Base-by-base conservation (phyloP, 2,329 filamentous ascomycete species). In the Botrytis galanthina region DNA sequence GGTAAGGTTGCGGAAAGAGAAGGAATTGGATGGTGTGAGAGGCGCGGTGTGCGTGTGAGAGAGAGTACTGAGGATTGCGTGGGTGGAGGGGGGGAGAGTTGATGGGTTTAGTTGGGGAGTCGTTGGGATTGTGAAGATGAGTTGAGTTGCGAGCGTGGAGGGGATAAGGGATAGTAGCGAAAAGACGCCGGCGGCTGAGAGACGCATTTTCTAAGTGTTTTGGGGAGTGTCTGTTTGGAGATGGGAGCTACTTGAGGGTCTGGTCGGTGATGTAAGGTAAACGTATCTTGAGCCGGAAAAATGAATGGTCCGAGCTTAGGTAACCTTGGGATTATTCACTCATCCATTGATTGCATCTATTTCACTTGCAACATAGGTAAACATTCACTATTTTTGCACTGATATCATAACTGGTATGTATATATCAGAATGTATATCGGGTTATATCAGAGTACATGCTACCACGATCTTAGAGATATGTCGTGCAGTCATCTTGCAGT, bases 1-100 rank as follows among this genome's bases (percentile, higher is more conserved):
- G 8, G 88, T 87, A 70, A 97, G 86, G 78, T 94, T 90, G 77
- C 83, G 84, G 85, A 98, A 97, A 75, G 89, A 86, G 80, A 98
- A 94, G 37, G 89, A 90, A 81, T 93, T 92, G 78, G 86, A 83
- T 59, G 87, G 84, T 20, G 91, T 90, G 16, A 97, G 84, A 16
- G 91, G 90, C 20, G 92, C 90, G 39, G 87, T 84, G 74, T 87
- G 80, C 57, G 82, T 81, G 16, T 82, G 83, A 29, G 84, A 84
- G 60, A 83, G 81, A 7, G 88, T 90, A 54, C 90, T 91, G 80
- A 91, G 90, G 69, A 91, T 91, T 74, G 87, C 88, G 79, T 91
- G 85, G 35, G 90, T 91, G 71, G 91, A 88, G 67, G 85, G 81
- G 71, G 85, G 84, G 72, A 88, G 84, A 26, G 81, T 81, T 35